Base-by-base conservation (phyloP, 129 eudicot species). In the Artemisia argyi region DNA sequence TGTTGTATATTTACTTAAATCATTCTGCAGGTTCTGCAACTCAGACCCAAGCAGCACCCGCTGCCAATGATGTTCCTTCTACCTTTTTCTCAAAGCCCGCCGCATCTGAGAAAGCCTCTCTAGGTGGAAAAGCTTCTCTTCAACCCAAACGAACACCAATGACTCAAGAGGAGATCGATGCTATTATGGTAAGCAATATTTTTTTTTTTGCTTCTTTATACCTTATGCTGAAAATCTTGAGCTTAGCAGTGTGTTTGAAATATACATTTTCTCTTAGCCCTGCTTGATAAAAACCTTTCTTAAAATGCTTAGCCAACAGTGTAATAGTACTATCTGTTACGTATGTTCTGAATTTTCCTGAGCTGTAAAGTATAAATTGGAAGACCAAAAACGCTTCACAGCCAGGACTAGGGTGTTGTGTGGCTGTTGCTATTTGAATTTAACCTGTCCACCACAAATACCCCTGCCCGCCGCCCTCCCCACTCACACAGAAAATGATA, bases 131-230 rank as follows among this genome's bases (percentile, higher is more conserved):
- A 79, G 98, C 98, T 47, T 87, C 98, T 80, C 90, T 83, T 70
- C 98, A 93, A 77, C 98, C 98, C 78, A 93, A 89, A 84, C 74
- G 98, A 82, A 87, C 96, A 49, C 96, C 95, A 53, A 78, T 89
- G 65, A 65, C 98, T 56, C 91, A 82, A 73, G 96, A 93, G 73
- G 98, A 93, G 81, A 93, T 93, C 64, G 98, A 93, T 52, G 82
- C 90, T 18, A 80, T 93, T 42, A 42, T 93, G 98, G 98, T 92
- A 89, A 52, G 77, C 60, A 65, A 7, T 3, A 16, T 7, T 1
- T 14, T 9, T 15, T 52, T n/a, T n/a, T n/a, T 51, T 54, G 1
- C 4, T n/a, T 64, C n/a, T 7, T 28, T 42, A 17, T 46, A 49
- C 61, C 19, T 65, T 59, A 20, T 55, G 11, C 5, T 26, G 60